Evolutionary conservation across 2,329 filamentous ascomycete species (phyloP).

Genomic region (Alternaria tenuissima): DNA sequence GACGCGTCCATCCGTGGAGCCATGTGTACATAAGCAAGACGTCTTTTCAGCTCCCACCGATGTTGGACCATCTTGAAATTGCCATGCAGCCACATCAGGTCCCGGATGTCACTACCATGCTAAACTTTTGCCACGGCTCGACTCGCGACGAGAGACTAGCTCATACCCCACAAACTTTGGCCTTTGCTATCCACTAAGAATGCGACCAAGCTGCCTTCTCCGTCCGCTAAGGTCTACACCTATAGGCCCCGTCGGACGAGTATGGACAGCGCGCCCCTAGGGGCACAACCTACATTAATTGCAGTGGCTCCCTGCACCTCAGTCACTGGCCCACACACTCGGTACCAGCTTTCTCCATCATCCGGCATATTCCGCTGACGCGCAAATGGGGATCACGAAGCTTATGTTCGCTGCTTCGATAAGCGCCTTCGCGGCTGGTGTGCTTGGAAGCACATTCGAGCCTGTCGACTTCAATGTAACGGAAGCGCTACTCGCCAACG

Average conservation of each 20-base stretch:
- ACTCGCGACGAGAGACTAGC: slow-evolving; percentile 5
- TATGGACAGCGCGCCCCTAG: background rate
- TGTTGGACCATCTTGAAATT: background rate
- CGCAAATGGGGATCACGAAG: slow-evolving; percentile 16
- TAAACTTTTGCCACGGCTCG: slow-evolving; percentile 8
- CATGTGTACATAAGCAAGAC: background rate
- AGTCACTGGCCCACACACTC: slow-evolving; percentile 5
- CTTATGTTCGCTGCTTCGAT: slow-evolving; percentile 9
- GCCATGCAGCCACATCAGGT: background rate
- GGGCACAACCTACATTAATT: slow-evolving; percentile 12
- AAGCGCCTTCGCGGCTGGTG: slow-evolving; percentile 6
- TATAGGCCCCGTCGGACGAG: slow-evolving; percentile 6
- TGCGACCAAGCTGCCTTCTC: background rate
- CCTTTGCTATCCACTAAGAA: slow-evolving; percentile 4
- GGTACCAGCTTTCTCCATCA: slow-evolving; percentile 3
- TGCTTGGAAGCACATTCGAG: slow-evolving; percentile 23
- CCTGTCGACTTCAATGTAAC: slow-evolving; percentile 29
- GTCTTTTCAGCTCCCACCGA: background rate
- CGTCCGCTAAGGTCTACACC: slow-evolving; percentile 1
- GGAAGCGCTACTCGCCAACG: slow-evolving; percentile 26
- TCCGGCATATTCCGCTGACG: background rate
- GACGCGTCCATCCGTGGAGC: background rate
- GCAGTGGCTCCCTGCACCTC: slow-evolving; percentile 12
- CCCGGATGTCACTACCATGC: background rate
- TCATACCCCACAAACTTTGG: slow-evolving; percentile 6